Conservation (phyloP, 257 asterid species). For the Haberlea rhodopensis region DNA sequence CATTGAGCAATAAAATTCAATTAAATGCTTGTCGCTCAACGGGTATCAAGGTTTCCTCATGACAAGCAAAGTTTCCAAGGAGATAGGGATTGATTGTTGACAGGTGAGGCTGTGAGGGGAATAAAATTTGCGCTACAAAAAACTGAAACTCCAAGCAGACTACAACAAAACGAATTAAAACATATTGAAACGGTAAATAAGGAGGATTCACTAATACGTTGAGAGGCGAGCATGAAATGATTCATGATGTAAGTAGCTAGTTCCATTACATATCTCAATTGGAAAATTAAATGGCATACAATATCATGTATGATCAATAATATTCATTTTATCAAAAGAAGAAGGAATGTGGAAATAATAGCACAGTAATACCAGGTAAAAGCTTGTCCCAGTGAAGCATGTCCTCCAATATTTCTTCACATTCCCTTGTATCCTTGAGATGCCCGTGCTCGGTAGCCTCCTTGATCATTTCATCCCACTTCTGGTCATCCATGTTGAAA, state of each 20-base stretch:
- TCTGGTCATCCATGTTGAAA: constrained; percentile 62
- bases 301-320: too few species aligned
- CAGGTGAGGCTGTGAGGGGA: too few species aligned
- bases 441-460: constrained; percentile 62
- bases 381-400: constrained; percentile 84
- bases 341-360: constrained; percentile 12
- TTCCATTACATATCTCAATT: too few species aligned
- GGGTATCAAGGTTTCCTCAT: too few species aligned
- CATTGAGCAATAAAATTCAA: too few species aligned
- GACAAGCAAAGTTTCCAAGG: too few species aligned
- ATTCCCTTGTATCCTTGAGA: constrained; percentile 67
- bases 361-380: constrained; percentile 62
- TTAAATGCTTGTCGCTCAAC: too few species aligned
- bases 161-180: not conserved
- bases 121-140: too few species aligned
- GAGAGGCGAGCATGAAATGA: not conserved
- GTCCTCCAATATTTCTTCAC: constrained; percentile 79
- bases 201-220: constrained; percentile 11
- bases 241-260: not conserved
- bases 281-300: too few species aligned
- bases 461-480: constrained; percentile 79
- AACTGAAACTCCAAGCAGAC: too few species aligned
- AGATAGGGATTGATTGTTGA: too few species aligned
- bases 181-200: not conserved
- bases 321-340: constrained; percentile 15